Evolutionary conservation across 116 monocot genomes (phyloP).

Genomic region (Trichopus zeylanicus): DNA sequence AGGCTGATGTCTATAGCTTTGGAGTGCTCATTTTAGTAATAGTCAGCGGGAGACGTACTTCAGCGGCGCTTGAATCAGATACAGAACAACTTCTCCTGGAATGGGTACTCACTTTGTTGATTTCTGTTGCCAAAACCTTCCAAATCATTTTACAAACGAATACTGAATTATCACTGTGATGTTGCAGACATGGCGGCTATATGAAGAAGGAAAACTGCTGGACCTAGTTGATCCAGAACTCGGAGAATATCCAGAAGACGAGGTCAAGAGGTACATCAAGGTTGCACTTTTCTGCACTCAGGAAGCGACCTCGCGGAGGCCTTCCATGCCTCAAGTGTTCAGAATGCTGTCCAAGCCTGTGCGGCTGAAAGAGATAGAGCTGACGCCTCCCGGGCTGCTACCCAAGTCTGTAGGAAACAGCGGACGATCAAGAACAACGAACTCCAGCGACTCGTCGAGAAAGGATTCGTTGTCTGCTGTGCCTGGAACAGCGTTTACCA

Average conservation of each 20-base stretch:
- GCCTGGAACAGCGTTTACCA: conserved; percentile 11
- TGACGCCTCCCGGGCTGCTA: conserved; percentile 49
- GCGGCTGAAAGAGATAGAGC: conserved; percentile 43
- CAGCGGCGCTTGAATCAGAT: conserved; percentile 10
- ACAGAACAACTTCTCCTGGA: conserved; percentile 31
- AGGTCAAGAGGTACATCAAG: conserved; percentile 51
- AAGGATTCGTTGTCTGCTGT: conserved; percentile 3
- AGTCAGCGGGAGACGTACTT: conserved; percentile 40
- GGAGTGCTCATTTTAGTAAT: conserved; percentile 54
- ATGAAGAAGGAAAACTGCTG: conserved; percentile 32
- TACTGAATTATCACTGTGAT: not conserved
- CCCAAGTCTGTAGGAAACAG: conserved; percentile 8
- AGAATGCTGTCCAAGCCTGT: conserved; percentile 50
- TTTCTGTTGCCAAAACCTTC: not conserved
- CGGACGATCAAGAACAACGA: conserved; percentile 10
- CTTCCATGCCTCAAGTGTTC: conserved; percentile 51
- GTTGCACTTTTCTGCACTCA: conserved; percentile 67
- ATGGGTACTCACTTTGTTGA: conserved; percentile 21
- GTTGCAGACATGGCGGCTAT: conserved; percentile 59
- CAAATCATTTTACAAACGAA: not conserved
- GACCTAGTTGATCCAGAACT: conserved; percentile 49
- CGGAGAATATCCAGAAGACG: conserved; percentile 47
- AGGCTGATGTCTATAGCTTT: conserved; percentile 60
- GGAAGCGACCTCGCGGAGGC: conserved; percentile 37
- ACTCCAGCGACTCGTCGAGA: conserved; percentile 1